Evolutionary conservation across 352 stramenopile species (phyloP).

Genomic region (Phytophthora citrophthora): DNA sequence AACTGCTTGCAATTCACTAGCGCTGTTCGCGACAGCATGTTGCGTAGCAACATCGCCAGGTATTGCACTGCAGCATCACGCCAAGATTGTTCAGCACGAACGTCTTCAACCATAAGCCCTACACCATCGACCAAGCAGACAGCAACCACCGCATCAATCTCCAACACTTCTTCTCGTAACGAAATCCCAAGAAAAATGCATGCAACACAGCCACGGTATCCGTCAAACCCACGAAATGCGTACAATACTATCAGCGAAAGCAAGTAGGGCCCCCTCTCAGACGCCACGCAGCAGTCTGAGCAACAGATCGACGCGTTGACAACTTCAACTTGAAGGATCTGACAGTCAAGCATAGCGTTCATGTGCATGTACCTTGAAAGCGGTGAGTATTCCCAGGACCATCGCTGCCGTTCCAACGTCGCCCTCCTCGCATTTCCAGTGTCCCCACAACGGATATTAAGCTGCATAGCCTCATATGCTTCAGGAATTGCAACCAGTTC

Average conservation of each 20-base stretch:
- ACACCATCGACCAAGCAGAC: background rate
- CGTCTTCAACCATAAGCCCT: too few species aligned
- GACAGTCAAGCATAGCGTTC: background rate
- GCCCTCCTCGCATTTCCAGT: background rate
- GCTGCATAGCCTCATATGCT: background rate
- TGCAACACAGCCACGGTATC: background rate
- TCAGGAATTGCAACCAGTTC: background rate
- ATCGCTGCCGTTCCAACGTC: background rate
- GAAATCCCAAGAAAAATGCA: background rate
- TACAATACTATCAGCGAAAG: background rate
- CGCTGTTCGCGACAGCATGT: too few species aligned
- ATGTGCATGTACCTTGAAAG: background rate
- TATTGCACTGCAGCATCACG: too few species aligned
- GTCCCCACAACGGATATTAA: background rate
- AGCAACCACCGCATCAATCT: background rate
- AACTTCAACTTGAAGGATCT: slow-evolving; percentile 6
- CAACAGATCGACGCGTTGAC: slow-evolving; percentile 12
- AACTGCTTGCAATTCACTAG: too few species aligned
- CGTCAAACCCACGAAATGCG: background rate
- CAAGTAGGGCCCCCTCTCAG: slow-evolving; percentile 7
- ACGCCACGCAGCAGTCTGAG: slow-evolving; percentile 4
- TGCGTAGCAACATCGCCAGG: too few species aligned
- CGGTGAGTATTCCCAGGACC: background rate
- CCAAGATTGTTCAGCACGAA: too few species aligned
- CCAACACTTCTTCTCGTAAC: too few species aligned